Conservation (phyloP, 192 early-diverging fungal genomes). For the Coemansia sp. region DNA sequence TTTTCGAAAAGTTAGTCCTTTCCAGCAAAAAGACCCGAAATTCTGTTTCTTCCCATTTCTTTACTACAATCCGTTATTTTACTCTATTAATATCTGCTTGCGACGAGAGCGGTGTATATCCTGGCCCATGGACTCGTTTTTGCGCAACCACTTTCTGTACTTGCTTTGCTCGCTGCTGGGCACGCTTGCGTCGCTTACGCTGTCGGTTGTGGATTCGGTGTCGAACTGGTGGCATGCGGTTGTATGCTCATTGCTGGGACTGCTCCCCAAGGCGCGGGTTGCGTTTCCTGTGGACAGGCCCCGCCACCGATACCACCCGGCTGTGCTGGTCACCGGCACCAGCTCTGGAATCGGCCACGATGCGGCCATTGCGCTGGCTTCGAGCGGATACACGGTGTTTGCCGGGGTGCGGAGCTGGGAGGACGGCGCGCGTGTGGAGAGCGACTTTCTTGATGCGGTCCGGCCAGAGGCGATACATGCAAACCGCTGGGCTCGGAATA, state of each 20-base stretch:
- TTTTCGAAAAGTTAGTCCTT: too few relatives aligned
- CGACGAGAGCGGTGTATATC: too few relatives aligned
- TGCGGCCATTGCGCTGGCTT: constrained; percentile 51
- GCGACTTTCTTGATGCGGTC: constrained; percentile 34
- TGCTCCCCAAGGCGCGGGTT: constrained; percentile 52
- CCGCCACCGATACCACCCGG: constrained; percentile 36
- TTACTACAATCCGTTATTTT: too few relatives aligned
- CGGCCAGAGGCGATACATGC: constrained; percentile 16
- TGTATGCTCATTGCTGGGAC: constrained; percentile 42
- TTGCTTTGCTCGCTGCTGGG: constrained; percentile 46
- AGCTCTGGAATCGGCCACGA: constrained; percentile 60
- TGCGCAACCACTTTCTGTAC: constrained; percentile 54
- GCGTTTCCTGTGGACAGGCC: constrained; percentile 39
- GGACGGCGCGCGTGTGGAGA: constrained; percentile 51
- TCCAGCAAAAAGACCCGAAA: too few relatives aligned
- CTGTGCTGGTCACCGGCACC: constrained; percentile 56
- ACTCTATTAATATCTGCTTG: too few relatives aligned
- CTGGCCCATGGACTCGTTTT: constrained; percentile 40
- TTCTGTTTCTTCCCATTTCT: too few relatives aligned
- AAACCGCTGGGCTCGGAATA: constrained; percentile 31
- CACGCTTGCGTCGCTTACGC: constrained; percentile 29
- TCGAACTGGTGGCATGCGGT: constrained; percentile 53
- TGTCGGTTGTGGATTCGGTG: constrained; percentile 43
- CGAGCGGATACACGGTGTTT: constrained; percentile 57
- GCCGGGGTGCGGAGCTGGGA: constrained; percentile 57